Conservation (phyloP, 192 early-diverging fungal species). For the Dispira simplex region DNA sequence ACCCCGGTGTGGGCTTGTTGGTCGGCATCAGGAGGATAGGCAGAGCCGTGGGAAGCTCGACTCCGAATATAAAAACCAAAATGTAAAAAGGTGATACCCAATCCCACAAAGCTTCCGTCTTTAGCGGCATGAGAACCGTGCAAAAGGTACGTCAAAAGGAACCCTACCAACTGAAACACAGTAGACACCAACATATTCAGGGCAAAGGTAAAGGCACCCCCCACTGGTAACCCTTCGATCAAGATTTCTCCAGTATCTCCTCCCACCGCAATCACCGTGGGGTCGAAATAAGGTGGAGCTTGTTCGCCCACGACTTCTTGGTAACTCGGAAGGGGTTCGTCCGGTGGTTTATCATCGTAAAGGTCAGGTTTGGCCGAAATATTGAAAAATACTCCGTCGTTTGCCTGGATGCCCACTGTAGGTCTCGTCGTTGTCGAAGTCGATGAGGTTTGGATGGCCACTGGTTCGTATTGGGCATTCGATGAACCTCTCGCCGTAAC, state of each 20-base stretch:
- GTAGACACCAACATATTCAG: slow-evolving; percentile 70
- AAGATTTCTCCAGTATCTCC: slow-evolving; percentile 69
- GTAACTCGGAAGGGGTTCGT: slow-evolving; percentile 39
- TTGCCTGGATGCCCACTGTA: slow-evolving; percentile 15
- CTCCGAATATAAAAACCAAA: slow-evolving; percentile 57
- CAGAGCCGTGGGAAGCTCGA: slow-evolving; percentile 23
- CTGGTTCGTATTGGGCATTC: neutral
- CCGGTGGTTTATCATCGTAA: slow-evolving; percentile 25
- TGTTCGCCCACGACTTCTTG: slow-evolving; percentile 59
- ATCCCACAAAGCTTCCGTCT: slow-evolving; percentile 58
- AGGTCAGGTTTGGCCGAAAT: slow-evolving; percentile 31
- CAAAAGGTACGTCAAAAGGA: slow-evolving; percentile 80
- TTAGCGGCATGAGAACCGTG: slow-evolving; percentile 83
- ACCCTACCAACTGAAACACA: slow-evolving; percentile 70
- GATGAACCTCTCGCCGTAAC: neutral
- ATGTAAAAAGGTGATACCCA: slow-evolving; percentile 70
- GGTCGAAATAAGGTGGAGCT: slow-evolving; percentile 63
- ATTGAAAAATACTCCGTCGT: slow-evolving; percentile 34
- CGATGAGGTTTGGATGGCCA: neutral
- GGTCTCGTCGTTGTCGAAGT: neutral
- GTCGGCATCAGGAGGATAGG: slow-evolving; percentile 12
- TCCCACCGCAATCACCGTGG: slow-evolving; percentile 52
- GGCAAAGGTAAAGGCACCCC: slow-evolving; percentile 53
- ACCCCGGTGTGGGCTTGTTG: slow-evolving; percentile 15
- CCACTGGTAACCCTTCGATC: slow-evolving; percentile 85